A percentile compares a stretch with the other conserved stretches of the same genome.
Evolutionary conservation across 1,284 basidiomycete species (phyloP).

Genomic region (Rhodotorula glutinis): DNA sequence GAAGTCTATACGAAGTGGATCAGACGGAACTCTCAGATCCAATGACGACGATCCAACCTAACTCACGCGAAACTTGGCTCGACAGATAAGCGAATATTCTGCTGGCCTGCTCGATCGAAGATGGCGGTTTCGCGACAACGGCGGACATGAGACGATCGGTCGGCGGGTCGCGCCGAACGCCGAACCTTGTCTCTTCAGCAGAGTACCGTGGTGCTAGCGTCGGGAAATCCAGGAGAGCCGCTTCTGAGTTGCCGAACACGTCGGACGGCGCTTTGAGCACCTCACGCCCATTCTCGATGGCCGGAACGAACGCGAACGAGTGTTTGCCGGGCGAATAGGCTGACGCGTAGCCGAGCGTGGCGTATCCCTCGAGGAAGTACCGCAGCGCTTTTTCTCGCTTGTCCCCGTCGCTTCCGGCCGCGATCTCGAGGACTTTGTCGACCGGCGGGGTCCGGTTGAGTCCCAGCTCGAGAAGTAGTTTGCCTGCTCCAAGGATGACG

Average conservation of each 20-base stretch:
- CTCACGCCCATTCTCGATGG: slow-evolving; percentile 56
- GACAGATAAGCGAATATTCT: slow-evolving; percentile 76
- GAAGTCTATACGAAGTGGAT: slow-evolving; percentile 41
- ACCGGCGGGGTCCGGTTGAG: slow-evolving; percentile 70
- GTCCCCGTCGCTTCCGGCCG: slow-evolving; percentile 55
- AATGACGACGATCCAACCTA: neutral
- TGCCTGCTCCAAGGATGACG: slow-evolving; percentile 57
- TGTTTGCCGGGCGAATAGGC: slow-evolving; percentile 38
- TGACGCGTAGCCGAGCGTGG: slow-evolving; percentile 38
- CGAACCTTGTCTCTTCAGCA: slow-evolving; percentile 67
- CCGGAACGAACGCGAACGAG: slow-evolving; percentile 75
- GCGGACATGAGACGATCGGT: slow-evolving; percentile 62
- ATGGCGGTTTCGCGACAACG: slow-evolving; percentile 64
- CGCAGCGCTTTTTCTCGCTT: slow-evolving; percentile 62
- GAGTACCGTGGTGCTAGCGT: slow-evolving; percentile 60
- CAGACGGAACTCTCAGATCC: neutral
- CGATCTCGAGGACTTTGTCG: slow-evolving; percentile 63
- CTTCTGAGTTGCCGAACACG: slow-evolving; percentile 71
- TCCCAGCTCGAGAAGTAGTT: slow-evolving; percentile 76
- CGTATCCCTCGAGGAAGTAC: slow-evolving; percentile 70
- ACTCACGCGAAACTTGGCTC: slow-evolving; percentile 45
- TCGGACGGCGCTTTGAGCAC: slow-evolving; percentile 67
- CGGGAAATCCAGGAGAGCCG: slow-evolving; percentile 71
- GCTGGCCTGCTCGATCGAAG: slow-evolving; percentile 58
- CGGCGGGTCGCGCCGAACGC: slow-evolving; percentile 71